Evolutionary conservation across 148 eudicot genomes (phyloP).

Genomic region (Rhododendron williamsianum): DNA sequence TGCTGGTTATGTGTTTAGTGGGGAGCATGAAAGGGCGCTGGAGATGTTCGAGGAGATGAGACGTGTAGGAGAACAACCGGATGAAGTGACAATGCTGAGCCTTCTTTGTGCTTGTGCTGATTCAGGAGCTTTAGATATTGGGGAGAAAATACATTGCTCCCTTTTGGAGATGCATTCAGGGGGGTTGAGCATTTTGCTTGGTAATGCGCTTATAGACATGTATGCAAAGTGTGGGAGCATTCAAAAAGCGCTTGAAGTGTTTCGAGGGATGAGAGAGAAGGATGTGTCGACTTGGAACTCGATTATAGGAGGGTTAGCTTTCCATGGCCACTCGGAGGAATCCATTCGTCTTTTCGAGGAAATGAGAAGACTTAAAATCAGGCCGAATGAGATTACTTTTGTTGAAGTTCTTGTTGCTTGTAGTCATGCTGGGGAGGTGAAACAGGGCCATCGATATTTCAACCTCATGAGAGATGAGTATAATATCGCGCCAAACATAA

Average conservation of each 20-base stretch:
- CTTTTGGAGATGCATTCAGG: conserved; percentile 29
- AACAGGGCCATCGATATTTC: conserved; percentile 43
- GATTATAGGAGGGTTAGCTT: conserved; percentile 43
- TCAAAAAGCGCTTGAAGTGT: conserved; percentile 37
- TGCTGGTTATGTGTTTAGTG: conserved; percentile 44
- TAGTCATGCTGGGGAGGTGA: conserved; percentile 50
- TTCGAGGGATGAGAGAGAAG: conserved; percentile 38
- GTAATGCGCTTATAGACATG: conserved; percentile 64
- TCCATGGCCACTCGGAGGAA: conserved; percentile 43
- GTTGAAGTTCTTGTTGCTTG: conserved; percentile 50
- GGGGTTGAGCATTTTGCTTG: conserved; percentile 29
- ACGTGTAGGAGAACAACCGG: conserved; percentile 33
- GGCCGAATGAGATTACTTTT: conserved; percentile 47
- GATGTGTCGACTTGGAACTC: conserved; percentile 51
- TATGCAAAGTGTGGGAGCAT: conserved; percentile 63
- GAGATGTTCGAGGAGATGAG: conserved; percentile 51
- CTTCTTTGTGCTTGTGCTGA: conserved; percentile 58
- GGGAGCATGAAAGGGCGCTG: conserved; percentile 33
- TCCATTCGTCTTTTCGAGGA: conserved; percentile 34
- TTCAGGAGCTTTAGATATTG: conserved; percentile 43
- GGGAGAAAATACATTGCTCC: conserved; percentile 42
- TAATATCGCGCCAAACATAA: conserved; percentile 38
- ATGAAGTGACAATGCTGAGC: conserved; percentile 61
- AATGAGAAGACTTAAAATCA: conserved; percentile 33
- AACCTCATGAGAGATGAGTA: conserved; percentile 35